phyloP scores from a whole-genome alignment of 139 green algal genomes.

The Bryopsis sp. region DNA sequence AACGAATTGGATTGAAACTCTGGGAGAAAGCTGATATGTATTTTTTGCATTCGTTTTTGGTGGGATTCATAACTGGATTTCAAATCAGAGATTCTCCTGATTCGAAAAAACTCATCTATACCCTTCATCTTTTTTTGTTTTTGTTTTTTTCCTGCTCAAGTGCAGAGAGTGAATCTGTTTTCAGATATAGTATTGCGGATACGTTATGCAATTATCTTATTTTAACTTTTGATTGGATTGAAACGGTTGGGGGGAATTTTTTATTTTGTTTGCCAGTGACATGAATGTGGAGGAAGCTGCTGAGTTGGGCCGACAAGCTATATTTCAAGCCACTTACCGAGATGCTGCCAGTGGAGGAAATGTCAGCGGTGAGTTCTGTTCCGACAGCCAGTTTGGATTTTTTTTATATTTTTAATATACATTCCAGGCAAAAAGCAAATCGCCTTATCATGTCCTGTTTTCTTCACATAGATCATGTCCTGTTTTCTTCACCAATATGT shows the following conservation, averaged over 20 bases:
- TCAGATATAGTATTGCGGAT: too few relatives aligned
- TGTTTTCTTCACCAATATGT: not conserved
- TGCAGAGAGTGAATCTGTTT: too few relatives aligned
- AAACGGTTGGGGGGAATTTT: too few relatives aligned
- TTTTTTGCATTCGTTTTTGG: too few relatives aligned
- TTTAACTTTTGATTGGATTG: too few relatives aligned
- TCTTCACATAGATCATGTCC: not conserved
- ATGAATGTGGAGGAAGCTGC: conserved; percentile 85
- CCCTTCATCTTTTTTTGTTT: too few relatives aligned
- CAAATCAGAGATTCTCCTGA: not conserved
- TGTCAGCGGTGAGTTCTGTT: conserved; percentile 58
- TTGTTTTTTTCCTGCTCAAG: too few relatives aligned
- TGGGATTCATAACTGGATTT: not conserved
- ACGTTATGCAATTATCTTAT: too few relatives aligned
- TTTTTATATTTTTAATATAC: not conserved
- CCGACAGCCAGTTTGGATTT: not conserved
- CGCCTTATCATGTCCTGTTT: not conserved
- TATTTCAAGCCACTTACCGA: conserved; percentile 98
- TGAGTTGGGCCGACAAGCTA: conserved; percentile 85
- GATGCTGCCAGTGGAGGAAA: conserved; percentile 94
- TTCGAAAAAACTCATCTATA: too few relatives aligned
- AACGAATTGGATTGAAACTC: too few relatives aligned
- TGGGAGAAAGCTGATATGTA: too few relatives aligned
- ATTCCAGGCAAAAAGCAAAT: not conserved
- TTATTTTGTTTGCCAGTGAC: conserved; percentile 69